Evolutionary conservation across 495 filamentous ascomycete species (phyloP).

Genomic region (Sordaria brevicollis): DNA sequence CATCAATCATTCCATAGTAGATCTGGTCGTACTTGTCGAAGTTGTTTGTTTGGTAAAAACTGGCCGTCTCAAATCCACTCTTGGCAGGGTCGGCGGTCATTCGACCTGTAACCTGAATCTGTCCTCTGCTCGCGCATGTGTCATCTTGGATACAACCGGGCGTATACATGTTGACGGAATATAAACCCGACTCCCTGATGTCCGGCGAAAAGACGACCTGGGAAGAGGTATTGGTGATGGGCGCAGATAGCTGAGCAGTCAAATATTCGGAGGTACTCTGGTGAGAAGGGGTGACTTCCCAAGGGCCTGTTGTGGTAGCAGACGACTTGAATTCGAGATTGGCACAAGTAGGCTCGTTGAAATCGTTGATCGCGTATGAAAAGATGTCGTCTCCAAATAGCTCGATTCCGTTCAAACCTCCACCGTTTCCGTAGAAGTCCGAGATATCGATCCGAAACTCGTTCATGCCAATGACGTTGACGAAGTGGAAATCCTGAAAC

Average conservation of each 20-base stretch:
- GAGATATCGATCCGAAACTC: slow-evolving; percentile 79
- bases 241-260: slow-evolving; percentile 47
- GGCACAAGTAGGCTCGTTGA: slow-evolving; percentile 81
- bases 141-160: slow-evolving; percentile 79
- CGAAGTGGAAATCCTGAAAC: slow-evolving; percentile 85
- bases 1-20: slow-evolving; percentile 75
- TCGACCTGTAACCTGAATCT: slow-evolving; percentile 66
- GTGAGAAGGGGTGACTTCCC: slow-evolving; percentile 52
- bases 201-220: slow-evolving; percentile 75
- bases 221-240: slow-evolving; percentile 42
- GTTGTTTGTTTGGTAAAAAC: slow-evolving; percentile 79
- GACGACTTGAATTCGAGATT: slow-evolving; percentile 52
- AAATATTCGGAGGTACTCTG: slow-evolving; percentile 66
- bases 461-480: slow-evolving; percentile 80
- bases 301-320: slow-evolving; percentile 60
- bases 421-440: slow-evolving; percentile 76
- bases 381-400: slow-evolving; percentile 83
- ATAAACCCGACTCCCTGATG: slow-evolving; percentile 82
- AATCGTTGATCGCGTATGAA: slow-evolving; percentile 71
- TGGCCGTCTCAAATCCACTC: slow-evolving; percentile 24
- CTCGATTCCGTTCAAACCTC: slow-evolving; percentile 79
- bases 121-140: slow-evolving; percentile 63
- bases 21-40: slow-evolving; percentile 92
- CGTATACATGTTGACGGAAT: slow-evolving; percentile 78
- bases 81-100: slow-evolving; percentile 44